Base-by-base conservation (phyloP, 257 asterid species). In the Thymus mandschuricus region DNA sequence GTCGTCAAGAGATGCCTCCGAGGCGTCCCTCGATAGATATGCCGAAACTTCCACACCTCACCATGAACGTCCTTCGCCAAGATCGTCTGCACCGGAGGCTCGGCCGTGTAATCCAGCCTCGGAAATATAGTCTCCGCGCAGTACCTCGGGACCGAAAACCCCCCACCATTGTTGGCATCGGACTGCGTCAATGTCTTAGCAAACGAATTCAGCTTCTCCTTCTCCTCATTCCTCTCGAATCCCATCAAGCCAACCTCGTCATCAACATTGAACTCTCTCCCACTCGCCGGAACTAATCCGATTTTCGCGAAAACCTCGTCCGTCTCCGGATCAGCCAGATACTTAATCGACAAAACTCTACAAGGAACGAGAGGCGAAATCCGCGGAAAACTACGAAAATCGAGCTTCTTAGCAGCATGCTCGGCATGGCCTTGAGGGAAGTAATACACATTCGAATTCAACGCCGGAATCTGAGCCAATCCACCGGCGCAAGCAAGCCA, bases 401-500 rank as follows among this genome's bases (percentile, higher is more conserved):
- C 89, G 10, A 85, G 71, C n/a, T 74, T 79, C 68, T 69, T 76
- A 43, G 68, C 58, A 49, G 86, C 86, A 62, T 90, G 91, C 67
- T 90, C 93, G 55, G 84, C 82, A 68, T 88, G 97, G 1, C 96
- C 94, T 59, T 91, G 97, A 61, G 96, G 90, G 66, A 91, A 91
- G 70, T 91, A 91, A 57, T 81, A 82, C 13, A 86, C 91, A 69
- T 78, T 81, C 6, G 89, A 82, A 75, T 85, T 83, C 13, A 84
- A 52, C 6, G 83, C 80, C 4, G 93, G 87, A 48, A 86, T 78
- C 74, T 85, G 92, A 64, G 88, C 87, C 91, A 90, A 83, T 31
- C 90, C 93, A 60, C 93, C 96, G 11, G 97, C 97, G 77, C 96
- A 90, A 54, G 97, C 97, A 73, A 86, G 90, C 97, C 97, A 88